These are phyloP conservation scores for Usnea hakonensis DNA, from an alignment of 495 filamentous ascomycete genomes.

Conservation along the genomic window DNA sequence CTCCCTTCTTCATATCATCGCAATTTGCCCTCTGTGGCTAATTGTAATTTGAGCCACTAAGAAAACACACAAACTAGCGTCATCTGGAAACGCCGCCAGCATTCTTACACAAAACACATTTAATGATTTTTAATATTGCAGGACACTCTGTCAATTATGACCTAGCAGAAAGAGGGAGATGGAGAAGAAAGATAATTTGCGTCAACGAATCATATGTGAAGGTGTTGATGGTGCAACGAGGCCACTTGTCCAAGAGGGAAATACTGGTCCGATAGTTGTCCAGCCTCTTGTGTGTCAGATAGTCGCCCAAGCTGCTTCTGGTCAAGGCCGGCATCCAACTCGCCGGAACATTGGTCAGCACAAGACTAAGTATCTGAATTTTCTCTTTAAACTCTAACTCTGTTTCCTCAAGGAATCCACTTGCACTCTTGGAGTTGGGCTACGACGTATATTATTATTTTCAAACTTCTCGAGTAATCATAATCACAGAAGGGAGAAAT, in stretches of 20 bases:
- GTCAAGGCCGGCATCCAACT: neutral
- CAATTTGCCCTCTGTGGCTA: neutral
- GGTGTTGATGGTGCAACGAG: neutral
- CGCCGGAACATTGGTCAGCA: neutral
- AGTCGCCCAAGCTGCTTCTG: neutral
- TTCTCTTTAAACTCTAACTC: too few relatives aligned
- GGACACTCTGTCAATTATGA: neutral
- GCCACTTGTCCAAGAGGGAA: neutral
- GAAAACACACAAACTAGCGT: neutral
- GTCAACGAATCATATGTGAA: neutral
- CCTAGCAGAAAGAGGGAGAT: neutral
- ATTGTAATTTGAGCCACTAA: neutral
- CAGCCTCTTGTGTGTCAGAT: conserved; percentile 9
- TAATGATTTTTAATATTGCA: neutral
- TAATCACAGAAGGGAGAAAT: too few relatives aligned
- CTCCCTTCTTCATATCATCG: neutral
- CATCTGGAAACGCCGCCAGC: neutral
- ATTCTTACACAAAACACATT: neutral
- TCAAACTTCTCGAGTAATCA: too few relatives aligned
- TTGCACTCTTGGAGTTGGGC: too few relatives aligned
- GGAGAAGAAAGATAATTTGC: neutral
- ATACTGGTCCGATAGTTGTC: neutral
- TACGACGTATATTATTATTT: too few relatives aligned
- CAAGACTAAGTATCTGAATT: neutral
- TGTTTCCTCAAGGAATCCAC: neutral